Evolutionary conservation across 176 grass and related monocot species (phyloP).

Genomic region (Dactylis glomerata): DNA sequence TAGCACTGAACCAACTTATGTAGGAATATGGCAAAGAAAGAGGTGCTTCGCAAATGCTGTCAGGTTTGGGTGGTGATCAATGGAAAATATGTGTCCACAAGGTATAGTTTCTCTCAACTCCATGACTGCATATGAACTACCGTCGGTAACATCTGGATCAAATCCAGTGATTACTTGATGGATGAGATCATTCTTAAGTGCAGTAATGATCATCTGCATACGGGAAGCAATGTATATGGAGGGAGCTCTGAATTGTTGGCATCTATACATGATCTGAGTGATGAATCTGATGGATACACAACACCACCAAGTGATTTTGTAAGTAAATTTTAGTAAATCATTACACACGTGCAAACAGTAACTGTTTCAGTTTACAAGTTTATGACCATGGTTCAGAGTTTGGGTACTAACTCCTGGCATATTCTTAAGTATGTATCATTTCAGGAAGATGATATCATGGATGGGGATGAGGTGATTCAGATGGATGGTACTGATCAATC

Average conservation of each 20-base stretch:
- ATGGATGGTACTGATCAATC: conserved; percentile 23
- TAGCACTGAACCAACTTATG: conserved; percentile 14
- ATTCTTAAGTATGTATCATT: conserved; percentile 15
- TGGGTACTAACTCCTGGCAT: neutral
- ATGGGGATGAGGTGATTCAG: conserved; percentile 9
- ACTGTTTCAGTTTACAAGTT: conserved; percentile 2
- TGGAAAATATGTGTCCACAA: conserved; percentile 46
- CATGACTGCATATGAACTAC: neutral
- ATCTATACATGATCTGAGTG: conserved; percentile 35
- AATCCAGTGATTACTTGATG: conserved; percentile 20
- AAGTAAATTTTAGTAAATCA: conserved; percentile 3
- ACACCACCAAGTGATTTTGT: conserved; percentile 40
- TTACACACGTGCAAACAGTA: neutral
- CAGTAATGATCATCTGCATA: conserved; percentile 33
- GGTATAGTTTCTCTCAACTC: conserved; percentile 25
- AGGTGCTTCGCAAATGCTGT: conserved; percentile 16
- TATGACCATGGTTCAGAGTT: neutral
- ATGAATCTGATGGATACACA: conserved; percentile 35
- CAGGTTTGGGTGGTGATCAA: conserved; percentile 46
- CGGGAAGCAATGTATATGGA: conserved; percentile 31
- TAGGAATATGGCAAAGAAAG: conserved; percentile 45
- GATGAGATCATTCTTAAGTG: conserved; percentile 11
- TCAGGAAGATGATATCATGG: conserved; percentile 29
- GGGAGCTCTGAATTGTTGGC: conserved; percentile 28
- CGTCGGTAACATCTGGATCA: conserved; percentile 1